These are phyloP conservation scores for Eutrema yunnanense DNA, from an alignment of 345 rosid species.

Conservation along the genomic window DNA sequence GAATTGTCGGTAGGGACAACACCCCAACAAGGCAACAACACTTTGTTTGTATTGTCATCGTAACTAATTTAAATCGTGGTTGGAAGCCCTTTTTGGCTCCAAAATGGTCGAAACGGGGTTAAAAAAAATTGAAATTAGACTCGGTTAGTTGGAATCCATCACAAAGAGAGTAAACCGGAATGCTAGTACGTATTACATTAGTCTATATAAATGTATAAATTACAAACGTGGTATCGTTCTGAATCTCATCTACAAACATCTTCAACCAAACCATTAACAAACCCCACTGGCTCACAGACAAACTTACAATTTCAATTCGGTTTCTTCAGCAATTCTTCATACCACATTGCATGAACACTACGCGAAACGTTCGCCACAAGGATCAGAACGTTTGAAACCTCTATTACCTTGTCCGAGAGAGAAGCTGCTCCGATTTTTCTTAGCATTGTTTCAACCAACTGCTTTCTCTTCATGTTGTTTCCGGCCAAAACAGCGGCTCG, in stretches of 20 bases:
- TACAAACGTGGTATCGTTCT: conserved; percentile 12
- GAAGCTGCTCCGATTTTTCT: conserved; percentile 55
- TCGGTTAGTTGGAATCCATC: neutral
- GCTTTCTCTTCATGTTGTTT: conserved; percentile 42
- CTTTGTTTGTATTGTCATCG: conserved; percentile 11
- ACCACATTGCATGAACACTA: conserved; percentile 66
- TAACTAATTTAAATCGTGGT: neutral
- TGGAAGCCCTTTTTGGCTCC: neutral
- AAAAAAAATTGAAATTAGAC: neutral
- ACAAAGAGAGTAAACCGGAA: neutral
- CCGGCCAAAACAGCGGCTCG: conserved; percentile 73
- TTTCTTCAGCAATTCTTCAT: conserved; percentile 35
- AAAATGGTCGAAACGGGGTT: neutral
- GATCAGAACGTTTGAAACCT: conserved; percentile 50
- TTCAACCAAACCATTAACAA: neutral
- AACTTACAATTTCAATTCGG: neutral
- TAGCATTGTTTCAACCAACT: conserved; percentile 47
- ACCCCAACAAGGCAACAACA: neutral
- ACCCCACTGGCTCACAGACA: neutral
- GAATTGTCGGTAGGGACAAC: conserved; percentile 19
- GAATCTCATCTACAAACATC: neutral
- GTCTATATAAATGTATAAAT: neutral
- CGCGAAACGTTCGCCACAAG: conserved; percentile 60
- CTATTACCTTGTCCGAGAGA: conserved; percentile 53
- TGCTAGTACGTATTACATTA: neutral